These are phyloP conservation scores for Abortiporus biennis DNA, from an alignment of 1,284 basidiomycete genomes.

Conservation along the genomic window DNA sequence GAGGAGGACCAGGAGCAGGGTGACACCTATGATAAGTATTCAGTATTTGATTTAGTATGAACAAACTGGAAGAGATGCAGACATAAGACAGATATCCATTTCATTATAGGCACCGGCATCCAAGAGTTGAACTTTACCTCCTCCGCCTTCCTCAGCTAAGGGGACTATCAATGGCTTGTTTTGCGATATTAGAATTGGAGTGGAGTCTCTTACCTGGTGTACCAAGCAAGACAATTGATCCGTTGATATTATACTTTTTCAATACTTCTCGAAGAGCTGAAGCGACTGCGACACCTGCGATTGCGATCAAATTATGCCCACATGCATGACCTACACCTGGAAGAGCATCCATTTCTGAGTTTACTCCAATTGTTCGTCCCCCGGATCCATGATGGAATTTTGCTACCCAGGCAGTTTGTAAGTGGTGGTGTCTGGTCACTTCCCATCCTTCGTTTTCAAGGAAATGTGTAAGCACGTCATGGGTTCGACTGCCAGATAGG, in stretches of 20 bases:
- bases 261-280: constrained; percentile 61
- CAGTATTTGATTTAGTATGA: not conserved
- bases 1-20: constrained; percentile 46
- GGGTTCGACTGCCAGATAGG: constrained; percentile 35
- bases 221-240: constrained; percentile 74
- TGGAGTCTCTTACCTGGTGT: constrained; percentile 59
- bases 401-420: constrained; percentile 78
- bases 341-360: constrained; percentile 69
- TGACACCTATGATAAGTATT: constrained; percentile 48
- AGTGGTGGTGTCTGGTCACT: constrained; percentile 55
- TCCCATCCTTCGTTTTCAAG: constrained; percentile 55
- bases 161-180: not conserved
- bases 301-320: constrained; percentile 84
- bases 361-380: constrained; percentile 64
- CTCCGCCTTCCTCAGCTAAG: constrained; percentile 73
- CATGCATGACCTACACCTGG: constrained; percentile 71
- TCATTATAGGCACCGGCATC: constrained; percentile 68
- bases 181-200: not conserved
- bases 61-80: constrained; percentile 16
- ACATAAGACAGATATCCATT: constrained; percentile 80
- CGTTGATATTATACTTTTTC: constrained; percentile 52
- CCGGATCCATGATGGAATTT: constrained; percentile 55
- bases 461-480: constrained; percentile 50
- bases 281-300: constrained; percentile 73
- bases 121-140: constrained; percentile 77